phyloP scores from a whole-genome alignment of 163 green algal genomes.

The Coccomyxa subellipsoidea region DNA sequence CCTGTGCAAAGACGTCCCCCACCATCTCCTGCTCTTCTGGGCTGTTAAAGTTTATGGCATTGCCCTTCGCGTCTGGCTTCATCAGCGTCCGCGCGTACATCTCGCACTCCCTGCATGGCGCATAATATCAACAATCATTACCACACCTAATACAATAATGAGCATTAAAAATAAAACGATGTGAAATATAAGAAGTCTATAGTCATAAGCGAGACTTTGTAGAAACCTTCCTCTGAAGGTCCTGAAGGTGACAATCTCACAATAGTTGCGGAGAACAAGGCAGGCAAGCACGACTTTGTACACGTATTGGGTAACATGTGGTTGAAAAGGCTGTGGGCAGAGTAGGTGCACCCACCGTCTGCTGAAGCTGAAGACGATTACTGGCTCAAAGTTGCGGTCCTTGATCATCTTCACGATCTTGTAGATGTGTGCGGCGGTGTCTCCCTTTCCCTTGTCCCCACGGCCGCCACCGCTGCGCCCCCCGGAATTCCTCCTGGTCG shows the following conservation, averaged over 20 bases:
- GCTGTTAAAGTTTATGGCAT: slow-evolving; percentile 70
- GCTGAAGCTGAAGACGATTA: slow-evolving; percentile 88
- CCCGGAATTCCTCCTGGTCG: slow-evolving; percentile 6
- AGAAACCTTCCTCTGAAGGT: too few species aligned
- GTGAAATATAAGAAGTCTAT: too few species aligned
- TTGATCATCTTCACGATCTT: slow-evolving; percentile 68
- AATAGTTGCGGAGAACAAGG: too few species aligned
- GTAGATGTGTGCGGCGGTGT: slow-evolving; percentile 32
- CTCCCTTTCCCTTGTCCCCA: background rate
- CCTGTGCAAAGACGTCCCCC: slow-evolving; percentile 60
- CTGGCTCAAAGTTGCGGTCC: slow-evolving; percentile 58
- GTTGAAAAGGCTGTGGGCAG: background rate
- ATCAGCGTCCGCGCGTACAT: slow-evolving; percentile 46
- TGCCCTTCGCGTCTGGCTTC: slow-evolving; percentile 13
- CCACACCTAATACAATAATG: too few species aligned
- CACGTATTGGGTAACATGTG: too few species aligned
- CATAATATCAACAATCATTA: too few species aligned
- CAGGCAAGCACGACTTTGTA: too few species aligned
- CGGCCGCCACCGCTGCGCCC: slow-evolving; percentile 26
- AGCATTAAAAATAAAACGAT: too few species aligned
- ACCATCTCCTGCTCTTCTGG: slow-evolving; percentile 71
- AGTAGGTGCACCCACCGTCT: slow-evolving; percentile 16
- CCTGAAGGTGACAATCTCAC: too few species aligned
- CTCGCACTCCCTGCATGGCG: slow-evolving; percentile 67
- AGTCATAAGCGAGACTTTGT: too few species aligned